Conservation (phyloP, 352 stramenopile species). For the Plasmopara viticola region DNA sequence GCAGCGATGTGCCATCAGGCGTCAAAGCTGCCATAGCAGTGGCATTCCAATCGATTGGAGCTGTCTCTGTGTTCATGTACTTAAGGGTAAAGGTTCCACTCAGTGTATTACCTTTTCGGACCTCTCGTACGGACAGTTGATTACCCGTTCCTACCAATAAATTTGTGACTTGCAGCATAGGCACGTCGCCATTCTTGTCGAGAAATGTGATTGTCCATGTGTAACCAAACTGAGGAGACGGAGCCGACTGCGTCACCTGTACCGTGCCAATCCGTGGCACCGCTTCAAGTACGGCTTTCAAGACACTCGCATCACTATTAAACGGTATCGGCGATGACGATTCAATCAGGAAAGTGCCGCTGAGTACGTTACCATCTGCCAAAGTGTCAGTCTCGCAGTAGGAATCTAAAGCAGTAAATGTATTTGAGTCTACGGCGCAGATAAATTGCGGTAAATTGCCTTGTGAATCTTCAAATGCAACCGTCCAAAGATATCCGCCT, state of each 20-base stretch:
- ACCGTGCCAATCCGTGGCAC: constrained; percentile 60
- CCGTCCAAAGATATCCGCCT: constrained; percentile 70
- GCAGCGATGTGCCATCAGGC: constrained; percentile 51
- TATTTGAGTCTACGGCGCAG: constrained; percentile 48
- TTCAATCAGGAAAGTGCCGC: constrained; percentile 64
- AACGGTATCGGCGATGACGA: constrained; percentile 51
- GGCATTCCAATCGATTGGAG: constrained; percentile 27
- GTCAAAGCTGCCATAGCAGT: constrained; percentile 29
- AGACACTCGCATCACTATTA: constrained; percentile 34
- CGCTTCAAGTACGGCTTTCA: constrained; percentile 49
- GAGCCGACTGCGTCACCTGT: constrained; percentile 40
- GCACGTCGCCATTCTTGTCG: constrained; percentile 64
- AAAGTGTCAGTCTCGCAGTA: constrained; percentile 55
- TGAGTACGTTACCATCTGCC: constrained; percentile 68
- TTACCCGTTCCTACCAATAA: constrained; percentile 57
- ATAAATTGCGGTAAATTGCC: constrained; percentile 74
- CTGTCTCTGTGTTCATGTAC: constrained; percentile 31
- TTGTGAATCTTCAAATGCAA: constrained; percentile 63
- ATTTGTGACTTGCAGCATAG: constrained; percentile 46
- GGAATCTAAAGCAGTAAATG: constrained; percentile 26
- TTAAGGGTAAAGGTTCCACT: constrained; percentile 50
- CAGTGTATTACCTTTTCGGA: constrained; percentile 70
- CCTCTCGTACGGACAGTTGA: constrained; percentile 47
- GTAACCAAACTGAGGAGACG: constrained; percentile 57
- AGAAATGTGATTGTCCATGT: constrained; percentile 74